Evolutionary conservation across 164 flowering plant species (phyloP).

Genomic region (Chimonanthus salicifolius): DNA sequence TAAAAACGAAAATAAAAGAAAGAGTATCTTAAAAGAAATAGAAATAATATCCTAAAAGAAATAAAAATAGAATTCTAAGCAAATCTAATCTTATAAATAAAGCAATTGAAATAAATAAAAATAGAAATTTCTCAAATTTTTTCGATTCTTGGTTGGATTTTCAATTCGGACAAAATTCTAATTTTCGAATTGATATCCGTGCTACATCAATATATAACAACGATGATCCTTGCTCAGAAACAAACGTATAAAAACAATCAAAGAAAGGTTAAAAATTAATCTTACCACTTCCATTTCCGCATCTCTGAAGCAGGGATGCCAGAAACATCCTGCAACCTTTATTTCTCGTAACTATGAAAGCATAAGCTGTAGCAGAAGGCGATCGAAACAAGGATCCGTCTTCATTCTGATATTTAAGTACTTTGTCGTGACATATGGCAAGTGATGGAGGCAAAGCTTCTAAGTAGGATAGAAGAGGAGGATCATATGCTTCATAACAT

Average conservation of each 20-base stretch:
- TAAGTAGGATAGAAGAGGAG: slow-evolving; percentile 23
- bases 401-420: slow-evolving; percentile 15
- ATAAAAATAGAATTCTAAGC: too few relatives aligned
- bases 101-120: too few relatives aligned
- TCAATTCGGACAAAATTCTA: too few relatives aligned
- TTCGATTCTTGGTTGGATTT: too few relatives aligned
- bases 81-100: too few relatives aligned
- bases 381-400: slow-evolving; percentile 43
- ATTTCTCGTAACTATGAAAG: slow-evolving; percentile 31
- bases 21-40: too few relatives aligned
- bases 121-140: too few relatives aligned
- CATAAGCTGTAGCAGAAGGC: slow-evolving; percentile 40
- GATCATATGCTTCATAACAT: slow-evolving; percentile 1
- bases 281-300: slow-evolving; percentile 31
- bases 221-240: background rate
- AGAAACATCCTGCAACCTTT: slow-evolving; percentile 20
- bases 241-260: background rate
- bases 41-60: too few relatives aligned
- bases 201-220: background rate
- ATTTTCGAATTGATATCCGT: too few relatives aligned
- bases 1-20: too few relatives aligned
- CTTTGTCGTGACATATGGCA: slow-evolving; percentile 8
- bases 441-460: slow-evolving; percentile 30
- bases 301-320: slow-evolving; percentile 25
- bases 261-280: background rate